phyloP scores from a whole-genome alignment of 768 basidiomycete species.

The Lentinus tigrinus region DNA sequence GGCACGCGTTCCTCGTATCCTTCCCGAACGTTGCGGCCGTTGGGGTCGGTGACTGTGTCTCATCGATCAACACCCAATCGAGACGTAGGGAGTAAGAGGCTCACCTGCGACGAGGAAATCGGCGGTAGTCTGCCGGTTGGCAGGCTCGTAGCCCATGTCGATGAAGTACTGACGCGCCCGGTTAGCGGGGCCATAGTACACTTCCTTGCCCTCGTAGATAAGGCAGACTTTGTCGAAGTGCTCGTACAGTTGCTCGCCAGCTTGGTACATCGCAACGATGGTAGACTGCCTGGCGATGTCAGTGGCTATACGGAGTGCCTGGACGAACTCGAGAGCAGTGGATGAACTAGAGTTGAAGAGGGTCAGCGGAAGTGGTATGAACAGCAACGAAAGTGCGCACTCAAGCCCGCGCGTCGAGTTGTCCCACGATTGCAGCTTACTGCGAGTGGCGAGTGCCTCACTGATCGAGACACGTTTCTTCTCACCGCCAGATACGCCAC shows the following conservation, averaged over 20 bases:
- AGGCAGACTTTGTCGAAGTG: conserved; percentile 82
- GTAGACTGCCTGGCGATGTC: conserved; percentile 50
- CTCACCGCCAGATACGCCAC: conserved; percentile 77
- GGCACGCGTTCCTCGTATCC: conserved; percentile 44
- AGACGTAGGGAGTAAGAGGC: conserved; percentile 4
- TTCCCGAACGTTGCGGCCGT: conserved; percentile 50
- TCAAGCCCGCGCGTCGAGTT: conserved; percentile 58
- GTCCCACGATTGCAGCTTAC: conserved; percentile 72
- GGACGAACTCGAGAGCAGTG: conserved; percentile 59
- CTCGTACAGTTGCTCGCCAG: conserved; percentile 63
- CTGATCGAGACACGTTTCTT: conserved; percentile 79
- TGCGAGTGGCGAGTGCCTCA: conserved; percentile 64
- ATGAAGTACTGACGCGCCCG: conserved; percentile 72
- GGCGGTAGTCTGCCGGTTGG: conserved; percentile 56
- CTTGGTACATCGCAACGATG: conserved; percentile 85
- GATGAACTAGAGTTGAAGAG: conserved; percentile 34
- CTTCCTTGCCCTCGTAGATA: conserved; percentile 70
- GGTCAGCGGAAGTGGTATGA: not conserved
- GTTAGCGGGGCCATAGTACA: conserved; percentile 69
- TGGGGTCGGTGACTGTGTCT: conserved; percentile 55
- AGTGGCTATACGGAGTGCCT: conserved; percentile 53
- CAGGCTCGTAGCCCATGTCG: conserved; percentile 58
- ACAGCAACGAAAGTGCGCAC: conserved; percentile 14
- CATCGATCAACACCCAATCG: not conserved
- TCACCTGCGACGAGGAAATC: conserved; percentile 53